Base-by-base conservation (phyloP, 345 rosid species). In the Adansonia digitata region DNA sequence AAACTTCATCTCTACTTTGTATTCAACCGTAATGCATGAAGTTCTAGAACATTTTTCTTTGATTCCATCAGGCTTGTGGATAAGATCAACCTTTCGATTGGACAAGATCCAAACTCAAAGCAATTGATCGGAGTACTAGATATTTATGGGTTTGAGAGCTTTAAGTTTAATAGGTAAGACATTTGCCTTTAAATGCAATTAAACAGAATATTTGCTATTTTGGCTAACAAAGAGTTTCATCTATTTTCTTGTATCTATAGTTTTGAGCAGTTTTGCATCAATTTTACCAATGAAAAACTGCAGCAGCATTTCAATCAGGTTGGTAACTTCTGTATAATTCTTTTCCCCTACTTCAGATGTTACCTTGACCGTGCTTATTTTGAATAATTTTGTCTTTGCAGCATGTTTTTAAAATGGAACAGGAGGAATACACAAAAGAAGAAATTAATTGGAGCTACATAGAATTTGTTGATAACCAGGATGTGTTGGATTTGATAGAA, bases 301-400 rank as follows among this genome's bases (percentile, higher is more conserved):
- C 99, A 95, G 81, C 99, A 95, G 79, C 99, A 95, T 82, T 95
- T 95, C 88, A 95, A 95, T 81, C 98, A 93, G 97, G 99, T 93
- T 76, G n/a, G 57, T 71, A 57, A 46, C 70, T 60, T 69, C 72
- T 74, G 5, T 49, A 31, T 49, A 62, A 76, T 72, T 67, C 45
- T 76, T 73, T 63, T 76, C 69, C 62, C 37, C 46, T 66, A 18
- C 66, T 69, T 49, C 49, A 24, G 70, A 9, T 56, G 43, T 66
- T 76, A 43, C 6, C 39, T n/a, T 73, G 69, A 57, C 69, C 68
- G 59, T 57, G 17, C 67, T 71, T 71, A 46, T 60, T 73, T 80
- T 83, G 59, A 72, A 22, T 40, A 45, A 56, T 78, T 82, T 43
- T 73, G 31, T 75, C 18, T 68, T 76, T 83, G 80, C 94, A 95